phyloP scores from a whole-genome alignment of 2,329 filamentous ascomycete species.

The Geosmithia putterillii region DNA sequence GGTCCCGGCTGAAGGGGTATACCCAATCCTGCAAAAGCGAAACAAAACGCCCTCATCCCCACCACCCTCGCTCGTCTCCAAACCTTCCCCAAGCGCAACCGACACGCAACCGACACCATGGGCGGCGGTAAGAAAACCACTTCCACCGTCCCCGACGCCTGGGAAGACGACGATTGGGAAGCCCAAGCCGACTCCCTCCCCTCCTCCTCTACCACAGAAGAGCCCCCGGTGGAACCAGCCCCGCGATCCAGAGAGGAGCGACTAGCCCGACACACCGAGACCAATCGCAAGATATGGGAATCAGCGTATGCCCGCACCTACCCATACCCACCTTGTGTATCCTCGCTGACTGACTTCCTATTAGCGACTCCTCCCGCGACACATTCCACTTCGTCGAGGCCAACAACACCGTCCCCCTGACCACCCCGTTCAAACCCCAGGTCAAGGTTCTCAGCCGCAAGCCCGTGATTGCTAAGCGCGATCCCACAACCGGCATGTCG shows the following conservation, averaged over 20 bases:
- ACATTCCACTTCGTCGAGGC: conserved; percentile 66
- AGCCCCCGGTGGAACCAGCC: conserved; percentile 21
- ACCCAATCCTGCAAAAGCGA: no score
- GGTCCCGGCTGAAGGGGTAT: conserved; percentile 6
- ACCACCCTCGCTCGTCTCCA: no score
- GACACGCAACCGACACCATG: no score
- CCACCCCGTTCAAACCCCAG: conserved; percentile 62
- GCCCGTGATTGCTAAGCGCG: conserved; percentile 45
- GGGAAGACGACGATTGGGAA: conserved; percentile 91
- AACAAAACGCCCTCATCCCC: no score
- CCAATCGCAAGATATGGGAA: conserved; percentile 79
- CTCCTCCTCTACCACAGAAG: no score
- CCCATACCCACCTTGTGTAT: not conserved
- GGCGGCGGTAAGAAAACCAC: conserved; percentile 29
- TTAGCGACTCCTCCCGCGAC: conserved; percentile 55
- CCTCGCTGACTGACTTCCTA: conserved; percentile 2
- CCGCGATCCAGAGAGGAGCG: conserved; percentile 62
- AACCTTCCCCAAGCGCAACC: conserved; percentile 4
- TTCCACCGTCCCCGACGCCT: conserved; percentile 54
- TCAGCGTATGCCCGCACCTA: conserved; percentile 52
- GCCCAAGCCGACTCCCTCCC: conserved; percentile 60
- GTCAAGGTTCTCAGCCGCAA: conserved; percentile 81
- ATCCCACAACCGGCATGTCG: conserved; percentile 30
- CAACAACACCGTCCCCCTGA: conserved; percentile 46
- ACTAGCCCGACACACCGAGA: conserved; percentile 67